Base-by-base conservation (phyloP, 2,329 filamentous ascomycete species). In the Aspergillus spinulosporus region DNA sequence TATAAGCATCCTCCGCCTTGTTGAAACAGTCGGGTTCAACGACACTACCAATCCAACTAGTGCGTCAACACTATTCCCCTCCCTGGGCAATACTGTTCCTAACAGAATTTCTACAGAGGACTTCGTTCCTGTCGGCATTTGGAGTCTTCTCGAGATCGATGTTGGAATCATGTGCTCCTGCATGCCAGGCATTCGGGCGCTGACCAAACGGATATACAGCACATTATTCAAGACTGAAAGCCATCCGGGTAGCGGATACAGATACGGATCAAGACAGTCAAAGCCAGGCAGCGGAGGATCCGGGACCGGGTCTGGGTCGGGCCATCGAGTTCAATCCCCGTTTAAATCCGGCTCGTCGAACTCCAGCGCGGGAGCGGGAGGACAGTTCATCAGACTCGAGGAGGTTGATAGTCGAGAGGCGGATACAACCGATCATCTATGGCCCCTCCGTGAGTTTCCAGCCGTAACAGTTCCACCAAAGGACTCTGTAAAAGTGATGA, bases 61-160 rank as follows among this genome's bases (percentile, higher is more conserved):
- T 52, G 37, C 42, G 15, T 37, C 8, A 9, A 14, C 31, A 6
- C 31, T 34, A 6, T 15, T 14, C 14, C 3, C 3, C 15, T n/a
- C 15, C 21, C 31, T 11, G 5, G n/a, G 15, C 8, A 28, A 34
- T 28, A 1, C 9, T 12, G 9, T 34, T n/a, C 42, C 15, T 34
- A 44, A 44, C n/a, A 45, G 1, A 21, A 14, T 6, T 11, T 11
- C 31, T 7, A 31, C 3, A 52, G 50, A 46, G 3, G 40, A 45
- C 34, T 45, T 52, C 31, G 50, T 52, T 31, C 50, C 40, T 9
- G 50, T 52, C 1, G 40, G 40, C 21, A 39, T 52, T 8, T 52
- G 42, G 40, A 36, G 29, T 11, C 50, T 57, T 12, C 32, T 47
- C 11, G 40, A 51, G 40, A 29, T 57, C 37, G 21, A 49, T 21